Evolutionary conservation across 176 grass and related monocot species (phyloP), one percentile per base, ranked within the genome.

Genomic region (Oropetium thomaeum): DNA sequence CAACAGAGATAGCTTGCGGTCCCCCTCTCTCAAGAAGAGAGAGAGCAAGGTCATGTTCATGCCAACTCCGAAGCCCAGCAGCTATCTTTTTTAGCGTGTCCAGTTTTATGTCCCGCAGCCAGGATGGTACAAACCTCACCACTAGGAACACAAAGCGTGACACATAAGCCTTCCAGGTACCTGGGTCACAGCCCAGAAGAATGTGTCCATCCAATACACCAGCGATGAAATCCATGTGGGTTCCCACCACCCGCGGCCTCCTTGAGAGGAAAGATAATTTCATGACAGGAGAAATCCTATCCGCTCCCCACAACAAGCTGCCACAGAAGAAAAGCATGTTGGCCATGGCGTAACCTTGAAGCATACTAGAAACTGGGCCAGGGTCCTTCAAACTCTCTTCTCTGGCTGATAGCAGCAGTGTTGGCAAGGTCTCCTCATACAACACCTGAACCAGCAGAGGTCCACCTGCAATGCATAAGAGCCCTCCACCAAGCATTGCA

Each of bases 221-320:
- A 7, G 81, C 91, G 20, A 99, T 88, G 76, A 99, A 99, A 57
- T 95, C 96, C 96, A 99, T 99, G 77, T 99, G 91, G 61, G 61
- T 86, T 52, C 82, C 82, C 34, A 90, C 88, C 73, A 99, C 87
- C 41, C 91, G 78, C 3, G 81, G 78, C 53, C 96, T 88, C 70
- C 89, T 99, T 55, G 74, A 84, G 11, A 82, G 72, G 75, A 87
- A 86, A 65, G 85, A 90, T 40, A 84, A 69, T 73, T 81, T 90
- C 71, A 84, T 66, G 9, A 76, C 42, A 34, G 79, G 73, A 62
- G 81, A 79, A 35, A 61, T 67, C 43, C 64, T 75, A 67, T 86
- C 80, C 4, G 84, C 63, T 67, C 91, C 85, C 96, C 96, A 99
- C 23, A 88, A 84, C 61, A 95, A 57, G 44, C 91, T 88, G 11